Base-by-base conservation (phyloP, 2,329 filamentous ascomycete genomes). In the Paraconiothyrium brasiliense region DNA sequence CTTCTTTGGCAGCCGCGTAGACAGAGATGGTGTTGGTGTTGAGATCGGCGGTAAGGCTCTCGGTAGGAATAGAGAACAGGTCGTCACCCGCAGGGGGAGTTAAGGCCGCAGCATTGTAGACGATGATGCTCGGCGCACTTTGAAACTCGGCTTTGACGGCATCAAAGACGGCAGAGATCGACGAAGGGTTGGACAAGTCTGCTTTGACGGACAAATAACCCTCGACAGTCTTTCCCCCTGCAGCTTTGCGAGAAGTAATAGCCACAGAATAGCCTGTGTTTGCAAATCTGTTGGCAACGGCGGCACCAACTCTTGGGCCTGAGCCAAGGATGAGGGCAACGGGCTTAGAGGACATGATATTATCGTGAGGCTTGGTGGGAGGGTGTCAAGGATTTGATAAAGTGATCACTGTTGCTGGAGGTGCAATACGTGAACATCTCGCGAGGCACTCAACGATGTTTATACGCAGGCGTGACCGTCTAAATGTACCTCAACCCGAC, bases 1-100 rank as follows among this genome's bases (percentile, higher is more conserved):
- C 79, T 63, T 81, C 62, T 58, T 80, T 76, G 6, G 80, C 81
- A 11, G 80, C 80, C 2, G 76, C 73, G 49, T 78, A 83, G 3
- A 78, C 63, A 56, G 73, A 79, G 1, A 78, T 60, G 14, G 71
- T 78, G 63, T 81, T 81, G 56, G 80, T 64, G 54, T 74, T 75
- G 34, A 82, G 56, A 59, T 82, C 78, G 1, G 57, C 39, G 0
- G 51, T 56, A 24, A 82, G 61, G 32, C 44, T 65, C 22, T 76
- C 77, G 1, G 65, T 61, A 6, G 78, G 59, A 49, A 83, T 41
- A 8, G 57, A 58, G 16, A 67, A 55, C 20, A 60, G 39, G 37
- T 51, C 39, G 16, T 57, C 32, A 11, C 54, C 54, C 22, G 61
- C 30, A 16, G 61, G 61, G 5, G 56, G 56, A 8, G 64, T 61